Evolutionary conservation across 768 basidiomycete species (phyloP), one percentile per base, ranked within the genome.

Genomic region (Lactarius hengduanensis): DNA sequence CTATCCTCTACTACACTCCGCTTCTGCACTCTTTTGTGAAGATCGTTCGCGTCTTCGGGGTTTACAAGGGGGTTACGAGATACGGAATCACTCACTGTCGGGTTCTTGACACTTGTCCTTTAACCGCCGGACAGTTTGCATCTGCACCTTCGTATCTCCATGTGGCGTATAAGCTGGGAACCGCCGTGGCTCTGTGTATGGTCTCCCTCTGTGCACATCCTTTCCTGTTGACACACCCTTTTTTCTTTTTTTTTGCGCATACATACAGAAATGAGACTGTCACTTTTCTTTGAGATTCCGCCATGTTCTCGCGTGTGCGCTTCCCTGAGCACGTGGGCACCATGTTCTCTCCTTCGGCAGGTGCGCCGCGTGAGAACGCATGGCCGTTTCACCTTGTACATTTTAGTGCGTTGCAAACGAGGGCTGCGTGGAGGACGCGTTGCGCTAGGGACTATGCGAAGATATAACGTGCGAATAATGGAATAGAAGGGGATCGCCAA

Each of bases 131-230:
- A n/a, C n/a, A n/a, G n/a, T n/a, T n/a, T n/a, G n/a, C n/a, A n/a
- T n/a, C n/a, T 15, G 3, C 38, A 15, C 38, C 13, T 1, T 38
- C 38, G 0, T 38, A 13, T 15, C 13, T 38, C 38, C 38, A 3
- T 18, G 40, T 98, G 95, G 94, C 10, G 90, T 26, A 74, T 98
- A 26, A 90, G 96, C n/a, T n/a, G n/a, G n/a, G n/a, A 98, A 73
- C 97, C 97, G 2, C 96, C 96, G 0, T 76, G 96, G 1, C 76
- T 82, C 94, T 96, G 54, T 58, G 41, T 28, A 28, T 18, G 50
- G 60, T 54, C 38, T 38, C 59, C 61, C 65, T 70, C 67, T 69
- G 58, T 65, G 38, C 28, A 18, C 38, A 2, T 40, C 40, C 1
- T 53, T 65, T 59, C 28, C n/a, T 45, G 26, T 28, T 62, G 3